These are phyloP conservation scores for Phoma herbarum DNA, from an alignment of 2,329 filamentous ascomycete species.

Conservation along the genomic window DNA sequence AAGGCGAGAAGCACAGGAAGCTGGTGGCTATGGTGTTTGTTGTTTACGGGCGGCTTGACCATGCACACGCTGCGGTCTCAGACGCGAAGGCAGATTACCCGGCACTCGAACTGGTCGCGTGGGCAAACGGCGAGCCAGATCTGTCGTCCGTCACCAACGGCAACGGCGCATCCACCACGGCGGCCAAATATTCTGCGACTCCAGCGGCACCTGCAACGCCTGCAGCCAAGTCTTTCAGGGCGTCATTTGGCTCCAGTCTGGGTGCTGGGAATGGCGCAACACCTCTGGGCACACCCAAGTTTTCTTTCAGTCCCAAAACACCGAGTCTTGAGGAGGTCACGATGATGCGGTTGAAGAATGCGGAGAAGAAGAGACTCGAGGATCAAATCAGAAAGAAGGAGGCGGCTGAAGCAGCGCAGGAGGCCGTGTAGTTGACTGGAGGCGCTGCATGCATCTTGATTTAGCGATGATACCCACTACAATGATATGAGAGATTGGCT, in stretches of 20 bases:
- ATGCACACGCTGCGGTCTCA: slow-evolving; percentile 64
- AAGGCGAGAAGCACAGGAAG: slow-evolving; percentile 61
- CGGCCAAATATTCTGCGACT: not conserved
- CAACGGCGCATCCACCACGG: not conserved
- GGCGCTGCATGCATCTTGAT: not conserved
- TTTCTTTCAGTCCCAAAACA: slow-evolving; percentile 53
- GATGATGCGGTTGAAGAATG: slow-evolving; percentile 56
- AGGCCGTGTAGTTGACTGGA: not conserved
- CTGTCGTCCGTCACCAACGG: slow-evolving; percentile 27
- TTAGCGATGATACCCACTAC: slow-evolving; percentile 14
- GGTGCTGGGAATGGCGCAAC: slow-evolving; percentile 9
- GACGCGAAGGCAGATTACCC: slow-evolving; percentile 61
- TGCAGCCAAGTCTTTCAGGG: slow-evolving; percentile 36
- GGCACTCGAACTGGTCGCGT: slow-evolving; percentile 62
- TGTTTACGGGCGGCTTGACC: slow-evolving; percentile 65
- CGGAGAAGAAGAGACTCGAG: slow-evolving; percentile 55
- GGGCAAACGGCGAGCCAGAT: slow-evolving; percentile 65
- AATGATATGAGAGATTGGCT: too few species aligned
- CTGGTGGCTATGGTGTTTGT: slow-evolving; percentile 63
- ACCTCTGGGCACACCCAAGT: slow-evolving; percentile 50
- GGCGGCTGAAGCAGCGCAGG: slow-evolving; percentile 26
- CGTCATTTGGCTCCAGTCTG: slow-evolving; percentile 31
- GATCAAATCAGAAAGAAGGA: slow-evolving; percentile 56
- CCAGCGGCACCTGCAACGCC: slow-evolving; percentile 33
- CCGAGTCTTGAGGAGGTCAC: slow-evolving; percentile 53